Base-by-base conservation (phyloP, 345 rosid genomes). In the Lagerstroemia speciosa region DNA sequence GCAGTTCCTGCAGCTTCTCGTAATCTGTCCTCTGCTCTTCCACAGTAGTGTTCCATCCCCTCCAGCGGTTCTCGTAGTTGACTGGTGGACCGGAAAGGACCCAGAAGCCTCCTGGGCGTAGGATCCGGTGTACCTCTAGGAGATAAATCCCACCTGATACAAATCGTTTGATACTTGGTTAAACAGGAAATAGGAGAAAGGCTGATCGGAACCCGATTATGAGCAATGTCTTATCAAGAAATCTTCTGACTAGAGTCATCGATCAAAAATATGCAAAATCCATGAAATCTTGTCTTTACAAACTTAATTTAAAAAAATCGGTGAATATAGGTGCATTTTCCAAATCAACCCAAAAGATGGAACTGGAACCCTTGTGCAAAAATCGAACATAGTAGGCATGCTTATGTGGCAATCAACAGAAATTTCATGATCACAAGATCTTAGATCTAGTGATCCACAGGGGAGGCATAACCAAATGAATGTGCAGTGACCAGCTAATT, bases 81-180 rank as follows among this genome's bases (percentile, higher is more conserved):
- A 94, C 91, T 37, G 99, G 99, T 62, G 99, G 99, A 41, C 99
- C 98, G 57, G 99, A 94, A 48, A 94, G 81, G 67, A 94, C 91
- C 99, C 99, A 94, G 71, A 94, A 94, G 30, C 99, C 99, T 73
- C 99, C 99, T 50, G 98, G 99, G 67, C 98, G 93, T 61, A 94
- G 92, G 32, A 91, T 88, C 52, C 99, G 88, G 73, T 94, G 91
- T 75, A 94, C 57, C 75, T 94, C 99, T 24, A 89, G 79, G 48
- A 94, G 95, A 84, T 94, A 94, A 62, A 94, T 78, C 75, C 98
- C 99, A 78, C 99, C 99, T 94, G 85, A 70, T 26, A 34, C 62
- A 65, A 32, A 29, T 22, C 32, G 34, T 19, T 3, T 26, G 7
- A 32, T 6, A 17, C 2, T 19, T 17, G 48, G 45, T 67, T 67